phyloP scores from a whole-genome alignment of 169 alveolate species.

The Plasmodium chabaudi region DNA sequence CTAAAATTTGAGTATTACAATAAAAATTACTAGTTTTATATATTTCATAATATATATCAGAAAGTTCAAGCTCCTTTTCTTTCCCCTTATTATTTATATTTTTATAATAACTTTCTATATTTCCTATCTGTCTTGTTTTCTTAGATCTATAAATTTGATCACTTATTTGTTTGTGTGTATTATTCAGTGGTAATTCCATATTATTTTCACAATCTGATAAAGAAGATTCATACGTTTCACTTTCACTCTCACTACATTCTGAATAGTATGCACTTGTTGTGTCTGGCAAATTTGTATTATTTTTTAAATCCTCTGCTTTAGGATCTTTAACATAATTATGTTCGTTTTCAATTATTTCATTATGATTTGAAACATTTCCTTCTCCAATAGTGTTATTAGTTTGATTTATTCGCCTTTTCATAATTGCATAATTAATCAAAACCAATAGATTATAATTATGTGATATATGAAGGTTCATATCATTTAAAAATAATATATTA shows the following conservation, averaged over 20 bases:
- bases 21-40: conserved; percentile 60
- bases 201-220: not conserved
- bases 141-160: not conserved
- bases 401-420: conserved; percentile 10
- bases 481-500: conserved; percentile 12
- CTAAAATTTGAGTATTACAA: conserved; percentile 40
- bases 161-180: not conserved
- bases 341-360: not conserved
- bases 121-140: not conserved
- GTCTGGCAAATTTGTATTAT: not conserved
- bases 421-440: conserved; percentile 13
- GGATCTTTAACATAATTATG: not conserved
- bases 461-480: conserved; percentile 25
- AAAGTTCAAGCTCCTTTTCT: not conserved
- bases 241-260: not conserved
- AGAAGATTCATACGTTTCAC: not conserved
- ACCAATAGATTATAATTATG: conserved; percentile 21
- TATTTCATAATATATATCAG: conserved; percentile 42
- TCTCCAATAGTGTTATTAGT: not conserved
- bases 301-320: not conserved
- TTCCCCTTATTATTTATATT: conserved; percentile 20
- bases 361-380: not conserved
- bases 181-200: too few relatives aligned
- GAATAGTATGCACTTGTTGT: not conserved
- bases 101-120: conserved; percentile 38